phyloP scores from a whole-genome alignment of 768 basidiomycete species.

The Pleurotus cornucopiae region DNA sequence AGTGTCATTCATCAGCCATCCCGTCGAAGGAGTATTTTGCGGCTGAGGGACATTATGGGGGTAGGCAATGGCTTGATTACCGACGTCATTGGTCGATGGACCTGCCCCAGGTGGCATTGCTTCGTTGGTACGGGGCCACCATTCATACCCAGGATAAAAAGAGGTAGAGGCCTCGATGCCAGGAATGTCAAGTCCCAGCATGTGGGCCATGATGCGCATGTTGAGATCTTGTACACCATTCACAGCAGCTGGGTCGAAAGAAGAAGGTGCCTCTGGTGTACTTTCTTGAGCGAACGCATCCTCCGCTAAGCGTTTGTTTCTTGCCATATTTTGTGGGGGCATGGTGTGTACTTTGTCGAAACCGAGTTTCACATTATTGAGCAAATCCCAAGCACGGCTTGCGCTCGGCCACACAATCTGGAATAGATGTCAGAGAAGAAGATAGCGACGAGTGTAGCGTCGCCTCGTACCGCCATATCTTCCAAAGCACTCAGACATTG shows the following conservation, averaged over 20 bases:
- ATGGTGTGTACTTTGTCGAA: constrained; percentile 34
- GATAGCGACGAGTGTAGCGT: neutral
- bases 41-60: neutral
- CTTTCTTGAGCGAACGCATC: constrained; percentile 62
- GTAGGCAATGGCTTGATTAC: too few species aligned
- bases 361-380: constrained; percentile 63
- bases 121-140: constrained; percentile 49
- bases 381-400: constrained; percentile 56
- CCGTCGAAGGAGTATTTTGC: neutral
- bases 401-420: constrained; percentile 73
- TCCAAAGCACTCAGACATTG: constrained; percentile 61
- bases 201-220: constrained; percentile 66
- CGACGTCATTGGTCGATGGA: too few species aligned
- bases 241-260: constrained; percentile 18
- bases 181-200: constrained; percentile 64
- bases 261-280: constrained; percentile 18
- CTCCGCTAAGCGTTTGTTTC: constrained; percentile 56
- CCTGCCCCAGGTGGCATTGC: neutral
- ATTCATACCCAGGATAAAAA: constrained; percentile 56
- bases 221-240: constrained; percentile 60
- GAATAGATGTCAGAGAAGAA: constrained; percentile 11
- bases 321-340: constrained; percentile 33
- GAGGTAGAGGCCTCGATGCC: constrained; percentile 59
- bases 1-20: constrained; percentile 4
- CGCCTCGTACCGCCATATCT: constrained; percentile 56